Percentiles rank a stretch among this genome's conserved stretches.
These are phyloP conservation scores for Castanea crenata DNA, from an alignment of 306 rosid genomes.

Conservation along the genomic window DNA sequence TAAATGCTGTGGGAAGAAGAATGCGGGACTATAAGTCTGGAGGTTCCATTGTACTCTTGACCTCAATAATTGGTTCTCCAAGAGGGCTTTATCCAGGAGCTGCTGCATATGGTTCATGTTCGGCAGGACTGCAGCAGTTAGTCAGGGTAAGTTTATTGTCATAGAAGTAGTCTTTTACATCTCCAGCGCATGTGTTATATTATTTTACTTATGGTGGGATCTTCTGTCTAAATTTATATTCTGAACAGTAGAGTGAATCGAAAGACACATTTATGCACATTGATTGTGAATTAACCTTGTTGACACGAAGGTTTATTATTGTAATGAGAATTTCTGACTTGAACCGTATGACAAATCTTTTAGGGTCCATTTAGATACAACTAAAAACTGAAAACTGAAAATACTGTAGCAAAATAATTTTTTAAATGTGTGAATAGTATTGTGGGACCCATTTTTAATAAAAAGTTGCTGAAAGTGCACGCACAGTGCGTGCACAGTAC, in stretches of 20 bases:
- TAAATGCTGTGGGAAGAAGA: slow-evolving; percentile 68
- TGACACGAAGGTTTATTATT: neutral
- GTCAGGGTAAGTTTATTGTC: slow-evolving; percentile 53
- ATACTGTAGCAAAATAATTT: too few relatives aligned
- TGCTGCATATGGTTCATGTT: slow-evolving; percentile 62
- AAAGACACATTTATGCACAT: neutral
- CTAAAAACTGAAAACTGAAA: too few relatives aligned
- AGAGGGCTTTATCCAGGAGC: slow-evolving; percentile 81
- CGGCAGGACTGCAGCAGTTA: slow-evolving; percentile 74
- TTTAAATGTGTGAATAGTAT: too few relatives aligned
- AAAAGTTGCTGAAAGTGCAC: too few relatives aligned
- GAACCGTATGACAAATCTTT: neutral
- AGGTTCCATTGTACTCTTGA: slow-evolving; percentile 73
- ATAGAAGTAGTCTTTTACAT: neutral
- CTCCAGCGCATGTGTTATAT: neutral
- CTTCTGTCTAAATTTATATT: neutral
- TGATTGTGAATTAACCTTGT: neutral
- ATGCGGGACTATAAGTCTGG: slow-evolving; percentile 65
- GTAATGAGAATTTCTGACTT: neutral
- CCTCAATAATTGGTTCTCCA: slow-evolving; percentile 63
- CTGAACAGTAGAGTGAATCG: neutral
- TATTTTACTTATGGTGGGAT: neutral
- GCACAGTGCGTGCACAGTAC: too few relatives aligned
- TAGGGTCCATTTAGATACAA: too few relatives aligned
- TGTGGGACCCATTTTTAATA: too few relatives aligned